Base-by-base conservation (phyloP, 352 stramenopile species). In the Phytophthora fragariae region DNA sequence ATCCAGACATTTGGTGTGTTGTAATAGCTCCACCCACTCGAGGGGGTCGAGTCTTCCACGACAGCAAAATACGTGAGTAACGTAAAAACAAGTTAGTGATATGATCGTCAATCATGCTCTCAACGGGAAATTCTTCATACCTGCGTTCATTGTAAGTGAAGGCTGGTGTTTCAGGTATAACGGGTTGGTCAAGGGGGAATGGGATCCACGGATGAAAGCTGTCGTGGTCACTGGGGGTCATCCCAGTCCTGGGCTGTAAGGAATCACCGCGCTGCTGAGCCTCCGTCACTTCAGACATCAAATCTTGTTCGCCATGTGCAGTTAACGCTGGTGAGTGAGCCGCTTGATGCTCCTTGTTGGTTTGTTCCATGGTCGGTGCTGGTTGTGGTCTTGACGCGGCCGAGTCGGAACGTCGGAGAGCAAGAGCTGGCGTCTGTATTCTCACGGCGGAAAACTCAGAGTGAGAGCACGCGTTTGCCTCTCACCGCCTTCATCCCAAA, bases 21-120 rank as follows among this genome's bases (percentile, higher is more conserved):
- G 63, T 14, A 94, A 70, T 7, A 94, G 50, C n/a, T 90, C 81
- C 1, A 89, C 72, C 88, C 85, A 94, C 33, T 91, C 84, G 8
- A 58, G 67, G 10, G 71, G 58, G 11, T 72, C 70, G 7, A 86
- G 53, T 10, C 73, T 83, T 29, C 35, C 24, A 52, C 10, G 68
- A 41, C 15, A 59, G 37, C 10, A 57, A 47, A 44, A 52, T 10
- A 17, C 14, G 19, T 21, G 17, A 68, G 11, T 17, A 53, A 12
- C 41, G 29, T 54, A 15, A 50, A 33, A 33, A 44, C 0, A 15
- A 37, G 46, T 47, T 57, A 65, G 44, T 19, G 3, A 44, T 10
- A 39, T 8, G 2, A 57, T 46, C 24, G 44, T 4, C 50, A 17
- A n/a, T n/a, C 19, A 15, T 2, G 7, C 15, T 17, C 8, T 66